Evolutionary conservation across 1,139 yeast species (phyloP).

Genomic region (Dujonia santamariae): DNA sequence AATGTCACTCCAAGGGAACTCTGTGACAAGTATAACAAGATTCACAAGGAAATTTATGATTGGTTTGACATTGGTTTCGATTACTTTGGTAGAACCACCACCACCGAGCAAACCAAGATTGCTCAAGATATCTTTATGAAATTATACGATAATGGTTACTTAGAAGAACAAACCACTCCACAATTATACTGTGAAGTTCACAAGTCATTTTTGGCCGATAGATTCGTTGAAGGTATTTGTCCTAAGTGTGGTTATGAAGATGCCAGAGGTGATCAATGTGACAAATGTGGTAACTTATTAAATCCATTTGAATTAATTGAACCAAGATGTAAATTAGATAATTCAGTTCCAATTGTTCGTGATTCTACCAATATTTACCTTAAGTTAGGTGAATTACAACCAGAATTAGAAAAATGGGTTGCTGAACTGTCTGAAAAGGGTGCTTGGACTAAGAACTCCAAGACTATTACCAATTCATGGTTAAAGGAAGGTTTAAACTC

Average conservation of each 20-base stretch:
- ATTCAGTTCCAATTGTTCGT: slow-evolving; percentile 72
- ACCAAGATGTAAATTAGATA: slow-evolving; percentile 94
- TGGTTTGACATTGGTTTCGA: slow-evolving; percentile 98
- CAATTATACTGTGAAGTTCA: slow-evolving; percentile 92
- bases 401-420: slow-evolving; percentile 70
- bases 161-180: slow-evolving; percentile 84
- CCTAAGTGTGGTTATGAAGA: slow-evolving; percentile 93
- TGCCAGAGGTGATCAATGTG: slow-evolving; percentile 99
- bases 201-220: slow-evolving; percentile 88
- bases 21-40: slow-evolving; percentile 84
- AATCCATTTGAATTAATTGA: slow-evolving; percentile 90
- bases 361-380: slow-evolving; percentile 85
- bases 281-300: slow-evolving; percentile 84
- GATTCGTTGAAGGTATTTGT: slow-evolving; percentile 97
- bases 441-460: slow-evolving; percentile 88
- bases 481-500: slow-evolving; percentile 89
- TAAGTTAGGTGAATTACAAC: slow-evolving; percentile 79
- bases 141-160: slow-evolving; percentile 66
- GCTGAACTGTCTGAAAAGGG: slow-evolving; percentile 66
- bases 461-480: slow-evolving; percentile 88
- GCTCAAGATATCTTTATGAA: slow-evolving; percentile 89
- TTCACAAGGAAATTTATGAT: slow-evolving; percentile 87
- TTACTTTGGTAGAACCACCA: slow-evolving; percentile 94
- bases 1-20: slow-evolving; percentile 81
- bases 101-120: slow-evolving; percentile 86